Evolutionary conservation across 2,329 filamentous ascomycete species (phyloP).

Genomic region (Phyllosticta citriasiana): DNA sequence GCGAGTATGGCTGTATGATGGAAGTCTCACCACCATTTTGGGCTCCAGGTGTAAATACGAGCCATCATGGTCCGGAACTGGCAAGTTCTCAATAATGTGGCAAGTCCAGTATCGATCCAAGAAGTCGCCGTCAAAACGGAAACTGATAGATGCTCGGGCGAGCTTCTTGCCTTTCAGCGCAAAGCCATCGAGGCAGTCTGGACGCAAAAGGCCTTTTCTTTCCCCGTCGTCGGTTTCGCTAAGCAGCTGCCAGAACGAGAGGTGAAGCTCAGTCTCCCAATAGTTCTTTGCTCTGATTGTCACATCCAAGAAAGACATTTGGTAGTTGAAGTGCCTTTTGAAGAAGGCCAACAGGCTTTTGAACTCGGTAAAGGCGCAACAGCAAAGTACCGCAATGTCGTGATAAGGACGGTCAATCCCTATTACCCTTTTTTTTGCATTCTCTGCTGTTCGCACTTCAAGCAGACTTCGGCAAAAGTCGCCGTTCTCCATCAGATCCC

Average conservation of each 20-base stretch:
- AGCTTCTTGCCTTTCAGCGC: neutral
- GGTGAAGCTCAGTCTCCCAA: conserved; percentile 24
- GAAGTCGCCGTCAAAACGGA: conserved; percentile 23
- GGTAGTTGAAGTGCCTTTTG: conserved; percentile 14
- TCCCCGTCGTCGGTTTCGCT: neutral
- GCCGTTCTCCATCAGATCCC: too few species aligned
- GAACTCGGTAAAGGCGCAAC: conserved; percentile 8
- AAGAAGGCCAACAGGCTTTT: conserved; percentile 14
- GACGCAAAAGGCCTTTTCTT: neutral
- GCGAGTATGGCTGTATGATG: neutral
- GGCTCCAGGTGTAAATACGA: too few species aligned
- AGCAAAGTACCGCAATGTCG: conserved; percentile 11
- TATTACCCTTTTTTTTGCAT: conserved; percentile 5
- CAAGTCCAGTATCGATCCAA: conserved; percentile 27
- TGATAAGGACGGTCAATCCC: neutral
- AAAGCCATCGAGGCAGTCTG: neutral
- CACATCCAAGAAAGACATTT: conserved; percentile 18
- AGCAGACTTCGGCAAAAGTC: neutral
- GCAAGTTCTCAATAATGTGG: conserved; percentile 13
- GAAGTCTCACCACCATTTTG: neutral
- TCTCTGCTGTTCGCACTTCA: neutral
- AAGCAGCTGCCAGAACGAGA: conserved; percentile 17
- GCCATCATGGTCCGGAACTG: neutral
- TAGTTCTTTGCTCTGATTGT: conserved; percentile 16
- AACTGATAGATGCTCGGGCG: conserved; percentile 15